phyloP scores from a whole-genome alignment of 495 filamentous ascomycete species.

The Aspergillus heteromorphus region DNA sequence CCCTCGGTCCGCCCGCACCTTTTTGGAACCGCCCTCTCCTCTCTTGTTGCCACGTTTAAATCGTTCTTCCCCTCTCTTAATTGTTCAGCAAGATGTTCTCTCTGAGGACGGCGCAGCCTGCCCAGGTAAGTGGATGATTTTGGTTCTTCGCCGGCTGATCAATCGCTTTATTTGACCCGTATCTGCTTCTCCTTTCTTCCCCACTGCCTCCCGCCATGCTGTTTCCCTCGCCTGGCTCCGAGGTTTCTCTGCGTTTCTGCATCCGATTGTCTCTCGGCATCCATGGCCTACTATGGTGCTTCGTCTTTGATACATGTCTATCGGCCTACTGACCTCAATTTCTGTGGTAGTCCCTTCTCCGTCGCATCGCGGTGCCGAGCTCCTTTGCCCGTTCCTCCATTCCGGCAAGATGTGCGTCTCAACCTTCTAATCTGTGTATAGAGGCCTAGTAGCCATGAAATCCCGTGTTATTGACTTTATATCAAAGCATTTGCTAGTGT shows the following conservation, averaged over 20 bases:
- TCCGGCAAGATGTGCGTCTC: slow-evolving; percentile 41
- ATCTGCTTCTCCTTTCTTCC: slow-evolving; percentile 9
- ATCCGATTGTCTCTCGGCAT: neutral
- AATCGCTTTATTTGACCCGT: slow-evolving; percentile 5
- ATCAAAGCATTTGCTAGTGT: slow-evolving; percentile 61
- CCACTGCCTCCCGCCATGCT: neutral
- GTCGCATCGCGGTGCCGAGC: slow-evolving; percentile 33
- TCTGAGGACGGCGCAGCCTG: slow-evolving; percentile 25
- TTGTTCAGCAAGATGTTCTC: slow-evolving; percentile 26
- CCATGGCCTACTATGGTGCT: neutral
- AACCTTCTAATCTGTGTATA: slow-evolving; percentile 1
- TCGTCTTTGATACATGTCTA: slow-evolving; percentile 2
- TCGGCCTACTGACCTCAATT: neutral
- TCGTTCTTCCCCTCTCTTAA: slow-evolving; percentile 7
- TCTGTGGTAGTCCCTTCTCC: slow-evolving; percentile 34
- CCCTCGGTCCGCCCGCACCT: neutral
- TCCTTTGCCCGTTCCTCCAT: slow-evolving; percentile 30
- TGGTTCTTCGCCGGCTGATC: neutral
- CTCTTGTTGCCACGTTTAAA: slow-evolving; percentile 1
- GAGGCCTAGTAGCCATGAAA: neutral
- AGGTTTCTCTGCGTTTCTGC: neutral
- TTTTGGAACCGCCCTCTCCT: slow-evolving; percentile 7
- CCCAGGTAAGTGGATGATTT: slow-evolving; percentile 25
- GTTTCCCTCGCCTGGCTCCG: neutral
- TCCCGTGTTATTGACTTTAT: slow-evolving; percentile 14